These are phyloP conservation scores for Bipolaris gigantea DNA, from an alignment of 2,329 filamentous ascomycete genomes.

Conservation along the genomic window DNA sequence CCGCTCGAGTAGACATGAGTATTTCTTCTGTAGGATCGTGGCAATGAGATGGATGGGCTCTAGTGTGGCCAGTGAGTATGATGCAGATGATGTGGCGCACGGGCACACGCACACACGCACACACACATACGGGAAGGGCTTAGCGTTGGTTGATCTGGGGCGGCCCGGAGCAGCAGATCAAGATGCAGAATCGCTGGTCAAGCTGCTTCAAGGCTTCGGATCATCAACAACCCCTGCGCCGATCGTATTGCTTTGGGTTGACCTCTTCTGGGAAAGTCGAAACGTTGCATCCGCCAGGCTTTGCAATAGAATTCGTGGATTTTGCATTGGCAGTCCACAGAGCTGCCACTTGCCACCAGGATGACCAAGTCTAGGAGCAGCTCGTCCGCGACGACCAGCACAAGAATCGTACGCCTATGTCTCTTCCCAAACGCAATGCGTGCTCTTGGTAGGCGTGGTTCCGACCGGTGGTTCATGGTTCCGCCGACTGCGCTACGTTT, in stretches of 20 bases:
- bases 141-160: not conserved
- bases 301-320: not conserved
- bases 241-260: not conserved
- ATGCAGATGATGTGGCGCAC: not conserved
- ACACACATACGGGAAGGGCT: not conserved
- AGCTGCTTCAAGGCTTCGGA: not conserved
- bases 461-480: slow-evolving; percentile 6
- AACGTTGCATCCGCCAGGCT: not conserved
- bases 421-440: not conserved
- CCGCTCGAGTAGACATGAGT: not conserved
- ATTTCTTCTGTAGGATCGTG: not conserved
- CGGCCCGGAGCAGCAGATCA: not conserved
- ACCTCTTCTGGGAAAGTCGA: not conserved
- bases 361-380: not conserved
- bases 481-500: slow-evolving; percentile 9
- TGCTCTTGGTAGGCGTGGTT: not conserved
- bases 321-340: not conserved
- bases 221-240: not conserved
- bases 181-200: not conserved
- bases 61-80: not conserved
- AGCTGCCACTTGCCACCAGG: not conserved
- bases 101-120: not conserved
- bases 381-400: not conserved
- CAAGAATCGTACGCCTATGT: not conserved
- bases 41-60: not conserved